A percentile compares a stretch with the other conserved stretches of the same genome.
Conservation (phyloP, 441 rosid species). For the Pelargonium australe region DNA sequence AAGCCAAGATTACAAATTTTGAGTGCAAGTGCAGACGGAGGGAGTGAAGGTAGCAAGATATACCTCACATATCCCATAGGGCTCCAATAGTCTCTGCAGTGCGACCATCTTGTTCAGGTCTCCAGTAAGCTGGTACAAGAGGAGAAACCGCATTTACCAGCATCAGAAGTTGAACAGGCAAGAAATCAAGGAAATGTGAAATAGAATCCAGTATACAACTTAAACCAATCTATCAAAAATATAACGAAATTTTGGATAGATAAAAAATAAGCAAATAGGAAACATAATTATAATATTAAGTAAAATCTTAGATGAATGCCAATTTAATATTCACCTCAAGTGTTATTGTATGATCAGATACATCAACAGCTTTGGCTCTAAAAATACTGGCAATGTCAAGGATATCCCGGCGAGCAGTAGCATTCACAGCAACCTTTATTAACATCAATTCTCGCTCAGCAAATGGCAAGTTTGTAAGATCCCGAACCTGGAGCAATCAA, state of each 20-base stretch:
- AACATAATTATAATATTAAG: neutral
- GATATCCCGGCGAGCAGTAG: constrained; percentile 74
- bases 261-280: neutral
- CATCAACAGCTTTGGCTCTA: constrained; percentile 75
- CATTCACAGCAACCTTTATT: constrained; percentile 74
- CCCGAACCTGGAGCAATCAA: constrained; percentile 40
- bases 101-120: constrained; percentile 96
- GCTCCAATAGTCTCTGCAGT: constrained; percentile 82
- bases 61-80: constrained; percentile 97
- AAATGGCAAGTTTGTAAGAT: constrained; percentile 75
- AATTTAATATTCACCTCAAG: constrained; percentile 50
- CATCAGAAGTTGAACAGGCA: constrained; percentile 8
- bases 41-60: constrained; percentile 18
- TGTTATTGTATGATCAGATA: constrained; percentile 80
- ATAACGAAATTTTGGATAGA: neutral
- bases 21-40: neutral
- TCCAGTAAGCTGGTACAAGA: constrained; percentile 66
- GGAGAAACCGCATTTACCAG: constrained; percentile 23
- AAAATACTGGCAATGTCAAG: constrained; percentile 80
- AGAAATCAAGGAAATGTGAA: neutral
- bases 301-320: no score
- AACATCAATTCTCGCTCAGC: constrained; percentile 81
- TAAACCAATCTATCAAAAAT: no score
- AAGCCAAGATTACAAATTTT: neutral
- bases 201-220: neutral